phyloP scores from a whole-genome alignment of 257 asterid species.

The Jasminum sambac region DNA sequence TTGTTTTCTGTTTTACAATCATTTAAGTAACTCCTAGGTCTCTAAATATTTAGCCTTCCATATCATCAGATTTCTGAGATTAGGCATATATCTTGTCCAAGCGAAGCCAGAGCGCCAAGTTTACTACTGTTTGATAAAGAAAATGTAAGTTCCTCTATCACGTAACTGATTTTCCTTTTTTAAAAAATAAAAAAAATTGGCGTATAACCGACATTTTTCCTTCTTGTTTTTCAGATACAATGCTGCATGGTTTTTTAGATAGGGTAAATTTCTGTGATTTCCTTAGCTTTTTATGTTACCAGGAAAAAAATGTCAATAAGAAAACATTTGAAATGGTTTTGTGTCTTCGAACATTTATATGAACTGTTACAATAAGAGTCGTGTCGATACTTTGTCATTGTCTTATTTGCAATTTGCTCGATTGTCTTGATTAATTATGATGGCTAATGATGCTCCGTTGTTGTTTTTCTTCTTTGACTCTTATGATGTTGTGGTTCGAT shows the following conservation, averaged over 20 bases:
- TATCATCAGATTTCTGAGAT: constrained; percentile 74
- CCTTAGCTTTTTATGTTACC: background rate
- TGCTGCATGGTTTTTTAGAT: constrained; percentile 18
- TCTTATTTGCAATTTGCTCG: background rate
- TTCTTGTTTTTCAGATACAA: constrained; percentile 44
- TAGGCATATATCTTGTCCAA: constrained; percentile 88
- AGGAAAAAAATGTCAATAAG: background rate
- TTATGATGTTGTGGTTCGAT: too few species aligned
- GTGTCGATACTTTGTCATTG: background rate
- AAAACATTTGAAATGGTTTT: background rate
- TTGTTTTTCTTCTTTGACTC: too few species aligned
- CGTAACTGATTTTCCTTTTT: constrained; percentile 2
- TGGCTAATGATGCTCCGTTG: background rate
- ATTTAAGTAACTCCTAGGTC: constrained; percentile 1
- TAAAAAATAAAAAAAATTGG: background rate
- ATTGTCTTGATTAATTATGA: background rate
- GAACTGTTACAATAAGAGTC: constrained; percentile 1
- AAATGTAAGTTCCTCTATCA: constrained; percentile 55
- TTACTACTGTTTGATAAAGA: constrained; percentile 84
- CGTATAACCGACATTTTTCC: constrained; percentile 12
- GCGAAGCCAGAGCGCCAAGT: constrained; percentile 98
- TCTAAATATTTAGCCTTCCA: constrained; percentile 10
- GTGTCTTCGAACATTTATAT: background rate
- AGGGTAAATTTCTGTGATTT: constrained; percentile 23
- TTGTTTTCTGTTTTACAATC: constrained; percentile 19